These are phyloP conservation scores for Neopestalotiopsis rosae DNA, from an alignment of 2,329 filamentous ascomycete genomes.

Conservation along the genomic window DNA sequence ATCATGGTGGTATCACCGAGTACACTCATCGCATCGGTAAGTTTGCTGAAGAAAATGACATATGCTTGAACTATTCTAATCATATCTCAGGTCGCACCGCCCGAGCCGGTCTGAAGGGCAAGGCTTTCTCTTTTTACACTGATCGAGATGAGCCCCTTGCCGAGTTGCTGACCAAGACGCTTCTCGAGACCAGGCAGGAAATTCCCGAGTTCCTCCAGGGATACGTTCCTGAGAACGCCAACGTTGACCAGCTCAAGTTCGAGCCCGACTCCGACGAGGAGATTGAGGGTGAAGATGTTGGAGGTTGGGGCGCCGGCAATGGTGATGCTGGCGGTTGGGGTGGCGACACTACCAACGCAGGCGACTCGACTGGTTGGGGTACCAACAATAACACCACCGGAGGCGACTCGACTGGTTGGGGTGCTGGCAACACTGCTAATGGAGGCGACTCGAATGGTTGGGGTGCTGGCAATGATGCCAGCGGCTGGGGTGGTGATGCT, in stretches of 20 bases:
- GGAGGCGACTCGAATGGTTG: constrained; percentile 17
- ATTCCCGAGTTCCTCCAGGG: constrained; percentile 82
- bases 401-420: constrained; percentile 22
- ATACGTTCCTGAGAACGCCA: constrained; percentile 63
- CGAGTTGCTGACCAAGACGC: constrained; percentile 75
- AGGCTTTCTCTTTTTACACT: constrained; percentile 89
- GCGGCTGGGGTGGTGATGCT: not conserved
- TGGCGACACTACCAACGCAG: constrained; percentile 18
- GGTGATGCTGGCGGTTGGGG: constrained; percentile 49
- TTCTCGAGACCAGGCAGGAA: constrained; percentile 78
- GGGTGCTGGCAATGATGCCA: constrained; percentile 16
- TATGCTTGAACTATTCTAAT: constrained; percentile 8
- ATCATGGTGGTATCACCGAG: constrained; percentile 88
- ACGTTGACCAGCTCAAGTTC: constrained; percentile 54
- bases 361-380: constrained; percentile 27
- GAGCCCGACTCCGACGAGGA: constrained; percentile 62
- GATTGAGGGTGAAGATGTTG: constrained; percentile 32
- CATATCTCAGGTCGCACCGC: constrained; percentile 77
- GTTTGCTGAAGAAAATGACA: constrained; percentile 26
- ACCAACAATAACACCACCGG: constrained; percentile 24
- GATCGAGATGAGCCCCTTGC: constrained; percentile 77
- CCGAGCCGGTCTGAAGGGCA: constrained; percentile 85
- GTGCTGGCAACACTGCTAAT: constrained; percentile 27
- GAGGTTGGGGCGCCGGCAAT: constrained; percentile 20
- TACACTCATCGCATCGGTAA: constrained; percentile 94